A percentile compares a stretch with the other conserved stretches of the same genome.
phyloP scores from a whole-genome alignment of 441 rosid species.

The Gossypium gossypioides region DNA sequence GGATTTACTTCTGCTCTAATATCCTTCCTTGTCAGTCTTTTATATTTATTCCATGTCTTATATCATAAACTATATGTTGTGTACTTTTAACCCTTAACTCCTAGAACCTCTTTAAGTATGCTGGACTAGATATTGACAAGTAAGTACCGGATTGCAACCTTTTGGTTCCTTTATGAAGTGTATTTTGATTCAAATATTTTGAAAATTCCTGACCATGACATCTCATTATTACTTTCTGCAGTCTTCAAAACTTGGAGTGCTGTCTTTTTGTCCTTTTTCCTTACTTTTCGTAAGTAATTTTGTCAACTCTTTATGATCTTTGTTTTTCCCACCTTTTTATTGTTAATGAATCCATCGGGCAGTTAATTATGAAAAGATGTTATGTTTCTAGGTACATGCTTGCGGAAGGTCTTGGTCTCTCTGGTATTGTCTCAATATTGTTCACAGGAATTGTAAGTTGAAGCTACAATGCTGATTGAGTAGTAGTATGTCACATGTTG shows the following conservation, averaged over 20 bases:
- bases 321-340: constrained; percentile 8
- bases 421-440: constrained; percentile 94
- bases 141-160: constrained; percentile 33
- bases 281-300: constrained; percentile 81
- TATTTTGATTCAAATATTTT: background rate
- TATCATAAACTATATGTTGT: constrained; percentile 6
- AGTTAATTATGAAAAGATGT: background rate
- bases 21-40: constrained; percentile 44
- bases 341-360: background rate
- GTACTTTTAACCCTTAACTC: constrained; percentile 67
- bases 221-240: constrained; percentile 27
- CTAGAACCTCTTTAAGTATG: constrained; percentile 91
- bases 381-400: constrained; percentile 74
- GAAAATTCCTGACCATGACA: constrained; percentile 14
- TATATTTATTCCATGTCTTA: constrained; percentile 11
- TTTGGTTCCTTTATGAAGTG: constrained; percentile 10
- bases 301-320: background rate
- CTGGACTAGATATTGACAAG: constrained; percentile 95
- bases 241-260: constrained; percentile 97
- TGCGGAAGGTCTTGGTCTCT: constrained; percentile 97
- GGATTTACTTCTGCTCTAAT: constrained; percentile 92
- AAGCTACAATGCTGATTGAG: constrained; percentile 4
- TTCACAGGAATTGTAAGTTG: constrained; percentile 91
- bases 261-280: constrained; percentile 97
- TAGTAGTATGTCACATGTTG: constrained; percentile 2